Evolutionary conservation across 2,329 filamentous ascomycete species (phyloP), one percentile per base, ranked within the genome.

Genomic region (Colletotrichum sp.): DNA sequence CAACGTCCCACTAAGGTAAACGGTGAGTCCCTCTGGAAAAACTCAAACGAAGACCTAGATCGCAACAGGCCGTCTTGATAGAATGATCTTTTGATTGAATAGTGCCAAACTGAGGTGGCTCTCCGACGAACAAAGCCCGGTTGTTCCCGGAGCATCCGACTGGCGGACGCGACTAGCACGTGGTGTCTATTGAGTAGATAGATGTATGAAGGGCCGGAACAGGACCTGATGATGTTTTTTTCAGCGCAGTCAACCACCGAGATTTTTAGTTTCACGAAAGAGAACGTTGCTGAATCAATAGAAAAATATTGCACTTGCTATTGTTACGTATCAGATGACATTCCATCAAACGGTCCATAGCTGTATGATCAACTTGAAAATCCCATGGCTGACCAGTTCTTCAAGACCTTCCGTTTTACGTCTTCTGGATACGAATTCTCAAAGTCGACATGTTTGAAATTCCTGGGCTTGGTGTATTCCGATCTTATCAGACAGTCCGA

Each of bases 401-500:
- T 52, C 44, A 52, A 52, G 6, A 59, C 55, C 25, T 59, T 59
- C 16, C 8, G 22, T 19, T 29, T 59, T 9, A 59, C 19, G 25
- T 59, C 8, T 2, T 29, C 55, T 16, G 55, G 55, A 29, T 59
- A 59, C 7, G 55, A 82, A n/a, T 80, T 71, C 69, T 83, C 79
- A 69, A 86, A 85, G 30, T 82, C 80, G 3, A 81, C 82, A 12
- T 75, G 77, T 64, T 80, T 78, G 79, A 82, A 85, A 61, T 81
- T 79, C 32, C 78, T 79, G 0, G 83, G 85, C 1, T 79, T 81
- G 0, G 80, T 85, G 78, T 88, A 89, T 71, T 89, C 88, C 3
- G 76, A 77, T 0, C 85, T 83, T 65, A 89, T 78, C 62, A 89
- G 72, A 9, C 83, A 85, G 81, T 89, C 86, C 2, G 83, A 86